These are phyloP conservation scores for Dothidotthia symphoricarpi DNA, from an alignment of 2,329 filamentous ascomycete species.

Conservation along the genomic window DNA sequence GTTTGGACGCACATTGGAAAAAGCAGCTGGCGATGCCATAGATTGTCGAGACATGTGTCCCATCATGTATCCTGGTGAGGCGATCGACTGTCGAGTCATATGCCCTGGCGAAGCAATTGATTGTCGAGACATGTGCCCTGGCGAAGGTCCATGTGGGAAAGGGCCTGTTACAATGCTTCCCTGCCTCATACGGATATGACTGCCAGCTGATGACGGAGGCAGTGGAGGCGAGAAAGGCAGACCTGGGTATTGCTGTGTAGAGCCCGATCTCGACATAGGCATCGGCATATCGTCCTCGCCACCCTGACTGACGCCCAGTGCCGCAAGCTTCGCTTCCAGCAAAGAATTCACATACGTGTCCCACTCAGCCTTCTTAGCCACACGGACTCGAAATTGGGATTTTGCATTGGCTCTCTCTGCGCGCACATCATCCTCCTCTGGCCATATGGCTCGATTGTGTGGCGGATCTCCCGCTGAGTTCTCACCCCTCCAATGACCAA, in stretches of 20 bases:
- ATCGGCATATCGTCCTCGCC: conserved; percentile 63
- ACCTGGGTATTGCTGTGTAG: conserved; percentile 70
- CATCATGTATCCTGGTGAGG: conserved; percentile 54
- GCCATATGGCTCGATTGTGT: conserved; percentile 70
- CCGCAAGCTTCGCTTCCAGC: conserved; percentile 87
- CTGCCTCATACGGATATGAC: conserved; percentile 58
- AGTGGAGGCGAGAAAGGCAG: conserved; percentile 82
- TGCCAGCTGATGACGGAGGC: conserved; percentile 73
- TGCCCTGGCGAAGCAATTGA: conserved; percentile 67
- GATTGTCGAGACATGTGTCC: conserved; percentile 61
- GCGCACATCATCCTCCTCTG: conserved; percentile 58
- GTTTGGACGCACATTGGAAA: conserved; percentile 51
- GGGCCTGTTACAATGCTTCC: conserved; percentile 56
- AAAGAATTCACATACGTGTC: conserved; percentile 78
- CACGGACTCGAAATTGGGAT: conserved; percentile 57
- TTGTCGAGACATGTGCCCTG: conserved; percentile 58
- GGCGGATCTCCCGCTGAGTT: conserved; percentile 20
- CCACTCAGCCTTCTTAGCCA: conserved; percentile 72
- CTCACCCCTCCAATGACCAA: conserved; percentile 59
- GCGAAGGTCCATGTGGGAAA: conserved; percentile 59
- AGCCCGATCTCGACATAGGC: conserved; percentile 68
- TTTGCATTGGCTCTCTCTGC: conserved; percentile 54
- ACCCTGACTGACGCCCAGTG: conserved; percentile 80
- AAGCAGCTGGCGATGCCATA: conserved; percentile 71
- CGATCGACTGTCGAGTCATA: too few species aligned